Evolutionary conservation across 2,329 filamentous ascomycete genomes (phyloP).

Genomic region (Xylariales sp.): DNA sequence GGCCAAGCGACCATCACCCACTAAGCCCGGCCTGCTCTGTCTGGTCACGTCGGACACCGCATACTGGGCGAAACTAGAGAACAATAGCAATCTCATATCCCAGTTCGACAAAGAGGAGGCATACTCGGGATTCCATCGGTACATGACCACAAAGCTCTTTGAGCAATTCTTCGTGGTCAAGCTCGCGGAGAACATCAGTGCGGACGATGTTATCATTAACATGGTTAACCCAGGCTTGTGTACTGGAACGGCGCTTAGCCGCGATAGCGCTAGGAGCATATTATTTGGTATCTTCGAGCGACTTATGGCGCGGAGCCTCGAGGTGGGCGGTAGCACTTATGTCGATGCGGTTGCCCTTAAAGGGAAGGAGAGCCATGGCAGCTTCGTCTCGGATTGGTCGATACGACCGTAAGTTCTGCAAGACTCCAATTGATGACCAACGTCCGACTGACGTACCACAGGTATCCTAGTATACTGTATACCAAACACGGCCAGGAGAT

Average conservation of each 20-base stretch:
- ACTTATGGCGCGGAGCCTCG: background rate
- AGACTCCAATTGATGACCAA: background rate
- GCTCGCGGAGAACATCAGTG: conserved; percentile 24
- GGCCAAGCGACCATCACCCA: background rate
- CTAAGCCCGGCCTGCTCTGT: conserved; percentile 14
- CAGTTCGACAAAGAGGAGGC: conserved; percentile 44
- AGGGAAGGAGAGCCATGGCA: conserved; percentile 14
- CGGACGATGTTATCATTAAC: conserved; percentile 17
- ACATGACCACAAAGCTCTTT: conserved; percentile 20
- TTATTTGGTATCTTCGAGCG: background rate
- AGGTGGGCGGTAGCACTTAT: conserved; percentile 6
- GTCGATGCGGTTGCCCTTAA: conserved; percentile 16
- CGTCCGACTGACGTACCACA: too few species aligned
- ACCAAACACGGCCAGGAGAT: conserved; percentile 16
- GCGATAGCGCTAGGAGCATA: conserved; percentile 3
- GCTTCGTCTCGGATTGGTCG: conserved; percentile 13
- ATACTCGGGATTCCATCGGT: conserved; percentile 31
- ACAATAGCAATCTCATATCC: conserved; percentile 11
- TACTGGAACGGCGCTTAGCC: conserved; percentile 10
- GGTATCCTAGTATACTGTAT: conserved; percentile 19
- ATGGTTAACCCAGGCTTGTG: conserved; percentile 17
- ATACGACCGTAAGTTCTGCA: conserved; percentile 11
- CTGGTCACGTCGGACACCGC: conserved; percentile 13
- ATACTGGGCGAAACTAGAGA: conserved; percentile 6
- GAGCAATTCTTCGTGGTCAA: conserved; percentile 88